phyloP scores from a whole-genome alignment of 2,329 filamentous ascomycete species.

The Trichophyton schoenleinii region DNA sequence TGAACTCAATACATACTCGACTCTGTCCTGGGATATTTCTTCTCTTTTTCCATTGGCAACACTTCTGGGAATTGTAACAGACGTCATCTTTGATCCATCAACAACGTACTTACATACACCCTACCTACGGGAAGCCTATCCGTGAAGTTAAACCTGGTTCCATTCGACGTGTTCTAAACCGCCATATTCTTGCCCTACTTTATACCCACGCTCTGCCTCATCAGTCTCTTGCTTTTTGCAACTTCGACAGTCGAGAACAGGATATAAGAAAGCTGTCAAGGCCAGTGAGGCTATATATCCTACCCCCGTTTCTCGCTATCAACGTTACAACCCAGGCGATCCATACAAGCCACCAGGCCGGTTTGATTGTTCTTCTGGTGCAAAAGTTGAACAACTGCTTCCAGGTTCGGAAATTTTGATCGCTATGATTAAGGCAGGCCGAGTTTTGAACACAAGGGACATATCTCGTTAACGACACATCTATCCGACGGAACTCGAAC shows the following conservation, averaged over 20 bases:
- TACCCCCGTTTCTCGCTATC: background rate
- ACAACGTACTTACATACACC: slow-evolving; percentile 4
- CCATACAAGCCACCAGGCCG: background rate
- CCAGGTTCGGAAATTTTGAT: background rate
- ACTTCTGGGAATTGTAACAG: background rate
- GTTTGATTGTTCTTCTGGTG: background rate
- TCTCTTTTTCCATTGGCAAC: slow-evolving; percentile 3
- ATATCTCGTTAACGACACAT: background rate
- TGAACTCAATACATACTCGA: slow-evolving; percentile 5
- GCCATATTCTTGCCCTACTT: slow-evolving; percentile 1
- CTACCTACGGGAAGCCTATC: slow-evolving; percentile 2
- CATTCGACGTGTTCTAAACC: slow-evolving; percentile 5
- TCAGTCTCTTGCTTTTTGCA: background rate
- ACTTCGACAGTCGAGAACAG: background rate
- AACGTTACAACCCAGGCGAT: background rate
- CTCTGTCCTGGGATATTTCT: slow-evolving; percentile 1
- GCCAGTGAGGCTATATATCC: background rate
- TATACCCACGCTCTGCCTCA: background rate
- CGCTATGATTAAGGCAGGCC: background rate
- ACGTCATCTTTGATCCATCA: slow-evolving; percentile 5
- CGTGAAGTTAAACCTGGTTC: slow-evolving; percentile 2
- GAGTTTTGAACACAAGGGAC: background rate
- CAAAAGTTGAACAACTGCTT: background rate
- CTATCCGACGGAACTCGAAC: background rate
- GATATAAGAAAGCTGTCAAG: background rate